Evolutionary conservation across 1,284 basidiomycete genomes (phyloP), one percentile per base, ranked within the genome.

Genomic region (Xerocomus amazonicus): DNA sequence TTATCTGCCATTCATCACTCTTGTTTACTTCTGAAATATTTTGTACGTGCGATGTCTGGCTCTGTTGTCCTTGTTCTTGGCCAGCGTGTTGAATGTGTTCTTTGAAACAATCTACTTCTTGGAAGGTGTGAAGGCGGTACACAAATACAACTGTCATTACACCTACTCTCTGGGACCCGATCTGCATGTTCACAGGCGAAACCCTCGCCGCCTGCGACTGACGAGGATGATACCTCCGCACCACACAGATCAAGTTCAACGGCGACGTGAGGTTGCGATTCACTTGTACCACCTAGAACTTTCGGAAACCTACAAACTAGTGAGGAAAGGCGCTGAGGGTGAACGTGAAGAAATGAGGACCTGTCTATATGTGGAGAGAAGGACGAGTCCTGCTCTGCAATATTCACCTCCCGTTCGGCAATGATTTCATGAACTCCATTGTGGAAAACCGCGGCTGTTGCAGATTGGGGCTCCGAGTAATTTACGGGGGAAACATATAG

Each of bases 121-220:
- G 10, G 19, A n/a, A 2, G 33, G 13, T 27, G 14, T 19, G 17
- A 58, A 14, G 27, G 13, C 3, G 8, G 10, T 9, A 12, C 9
- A 29, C 10, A 23, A 39, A 26, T 3, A 2, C 1, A 13, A 9
- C 9, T 17, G 16, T 28, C 23, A 40, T 5, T 23, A 4, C 1
- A 38, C 55, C 47, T 13, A 55, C 56, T 43, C 6, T 48, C 40
- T 9, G 13, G n/a, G 16, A n/a, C 13, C 2, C 17, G 26, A 14
- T 38, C 41, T 23, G 19, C 17, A 23, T 10, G n/a, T n/a, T 37
- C 19, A n/a, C 14, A 36, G 17, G 16, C 14, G 9, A 33, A 42
- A n/a, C 34, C 7, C n/a, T 40, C 39, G 37, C 28, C 27, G 32
- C 17, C 46, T 3, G 36, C 46, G n/a, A 35, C 13, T 14, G 38